These are phyloP conservation scores for Canavalia ensiformis DNA, from an alignment of 306 rosid species.

Conservation along the genomic window DNA sequence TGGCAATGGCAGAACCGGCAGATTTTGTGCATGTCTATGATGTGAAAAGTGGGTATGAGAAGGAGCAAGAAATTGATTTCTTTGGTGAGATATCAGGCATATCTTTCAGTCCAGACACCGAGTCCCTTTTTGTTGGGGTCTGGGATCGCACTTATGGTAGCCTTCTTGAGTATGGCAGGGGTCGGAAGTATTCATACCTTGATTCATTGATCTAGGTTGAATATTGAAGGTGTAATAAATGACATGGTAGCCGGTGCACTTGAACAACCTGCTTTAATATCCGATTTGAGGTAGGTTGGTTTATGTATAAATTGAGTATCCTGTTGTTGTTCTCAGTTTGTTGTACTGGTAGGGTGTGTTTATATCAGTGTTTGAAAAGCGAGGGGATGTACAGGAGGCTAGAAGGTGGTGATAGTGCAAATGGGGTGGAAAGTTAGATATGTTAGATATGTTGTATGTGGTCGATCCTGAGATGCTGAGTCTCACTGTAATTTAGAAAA, in stretches of 20 bases:
- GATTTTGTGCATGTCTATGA: slow-evolving; percentile 87
- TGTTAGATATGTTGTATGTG: slow-evolving; percentile 19
- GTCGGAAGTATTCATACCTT: slow-evolving; percentile 59
- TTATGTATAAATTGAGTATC: slow-evolving; percentile 57
- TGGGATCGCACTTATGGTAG: slow-evolving; percentile 91
- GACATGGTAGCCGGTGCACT: slow-evolving; percentile 47
- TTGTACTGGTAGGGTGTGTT: slow-evolving; percentile 39
- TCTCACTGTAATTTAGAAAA: slow-evolving; percentile 39
- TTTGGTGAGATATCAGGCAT: slow-evolving; percentile 88
- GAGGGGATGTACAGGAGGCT: slow-evolving; percentile 60
- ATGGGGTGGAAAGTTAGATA: slow-evolving; percentile 22
- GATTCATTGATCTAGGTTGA: slow-evolving; percentile 53
- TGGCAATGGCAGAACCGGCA: slow-evolving; percentile 89
- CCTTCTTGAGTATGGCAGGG: slow-evolving; percentile 78
- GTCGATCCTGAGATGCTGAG: slow-evolving; percentile 39
- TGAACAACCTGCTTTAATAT: slow-evolving; percentile 44
- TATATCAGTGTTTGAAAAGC: slow-evolving; percentile 31
- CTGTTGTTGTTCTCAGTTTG: slow-evolving; percentile 47
- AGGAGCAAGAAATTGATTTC: slow-evolving; percentile 83
- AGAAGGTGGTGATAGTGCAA: slow-evolving; percentile 38
- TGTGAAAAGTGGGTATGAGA: slow-evolving; percentile 69
- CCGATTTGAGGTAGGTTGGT: slow-evolving; percentile 46
- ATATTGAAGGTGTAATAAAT: slow-evolving; percentile 35
- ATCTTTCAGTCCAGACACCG: slow-evolving; percentile 90
- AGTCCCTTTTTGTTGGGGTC: slow-evolving; percentile 78